Conservation (phyloP, 2,329 filamentous ascomycete genomes). For the Cladosporium halotolerans region DNA sequence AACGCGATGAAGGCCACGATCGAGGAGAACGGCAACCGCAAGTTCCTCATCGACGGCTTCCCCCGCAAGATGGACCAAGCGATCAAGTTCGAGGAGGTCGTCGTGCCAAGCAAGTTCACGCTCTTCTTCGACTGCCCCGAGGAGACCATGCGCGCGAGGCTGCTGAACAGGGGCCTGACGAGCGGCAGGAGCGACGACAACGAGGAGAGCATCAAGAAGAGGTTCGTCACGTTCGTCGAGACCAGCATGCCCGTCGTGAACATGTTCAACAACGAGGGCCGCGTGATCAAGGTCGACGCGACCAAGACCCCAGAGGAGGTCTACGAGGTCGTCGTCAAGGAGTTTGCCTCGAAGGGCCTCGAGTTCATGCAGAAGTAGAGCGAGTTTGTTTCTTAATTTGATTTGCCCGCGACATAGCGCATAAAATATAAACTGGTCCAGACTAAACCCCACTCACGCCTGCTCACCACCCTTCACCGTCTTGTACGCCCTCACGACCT, state of each 20-base stretch:
- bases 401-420: not conserved
- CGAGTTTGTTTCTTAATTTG: not conserved
- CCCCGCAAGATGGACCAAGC: slow-evolving; percentile 97
- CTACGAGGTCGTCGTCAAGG: slow-evolving; percentile 48
- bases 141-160: slow-evolving; percentile 72
- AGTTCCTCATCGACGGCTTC: slow-evolving; percentile 79
- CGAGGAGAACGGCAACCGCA: slow-evolving; percentile 50
- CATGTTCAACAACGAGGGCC: slow-evolving; percentile 67
- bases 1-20: slow-evolving; percentile 80
- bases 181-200: slow-evolving; percentile 91
- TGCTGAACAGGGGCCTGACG: slow-evolving; percentile 87
- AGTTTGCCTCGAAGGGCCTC: slow-evolving; percentile 41
- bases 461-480: slow-evolving; percentile 1
- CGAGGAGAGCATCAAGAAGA: slow-evolving; percentile 89
- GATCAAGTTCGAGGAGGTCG: slow-evolving; percentile 81
- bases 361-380: slow-evolving; percentile 14
- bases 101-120: slow-evolving; percentile 77
- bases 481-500: slow-evolving; percentile 33
- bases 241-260: slow-evolving; percentile 97
- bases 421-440: not conserved
- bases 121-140: slow-evolving; percentile 94
- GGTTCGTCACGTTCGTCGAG: slow-evolving; percentile 88
- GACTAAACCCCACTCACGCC: not conserved
- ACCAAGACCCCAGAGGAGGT: slow-evolving; percentile 61
- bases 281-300: slow-evolving; percentile 75